A percentile compares a stretch with the other conserved stretches of the same genome.
These are phyloP conservation scores for Porphyra umbilicalis DNA, from an alignment of 31 red algal species.

Conservation along the genomic window DNA sequence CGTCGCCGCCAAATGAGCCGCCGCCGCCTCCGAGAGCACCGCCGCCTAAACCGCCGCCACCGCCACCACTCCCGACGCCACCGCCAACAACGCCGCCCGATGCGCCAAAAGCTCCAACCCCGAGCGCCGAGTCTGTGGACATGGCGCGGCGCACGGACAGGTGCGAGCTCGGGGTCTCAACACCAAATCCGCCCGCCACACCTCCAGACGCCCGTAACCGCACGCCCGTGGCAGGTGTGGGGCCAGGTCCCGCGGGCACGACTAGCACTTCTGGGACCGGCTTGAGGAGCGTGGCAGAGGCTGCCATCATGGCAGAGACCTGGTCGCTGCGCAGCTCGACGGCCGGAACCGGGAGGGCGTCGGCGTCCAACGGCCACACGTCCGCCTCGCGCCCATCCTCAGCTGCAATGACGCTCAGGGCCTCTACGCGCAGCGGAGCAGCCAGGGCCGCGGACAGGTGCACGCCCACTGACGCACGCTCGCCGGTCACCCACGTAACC, in stretches of 20 bases:
- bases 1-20: not conserved
- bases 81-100: not conserved
- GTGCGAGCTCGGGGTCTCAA: too few species aligned
- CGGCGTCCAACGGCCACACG: not conserved
- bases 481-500: not conserved
- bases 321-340: not conserved
- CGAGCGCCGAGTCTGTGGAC: too few species aligned
- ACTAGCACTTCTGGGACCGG: not conserved
- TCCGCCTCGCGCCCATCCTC: not conserved
- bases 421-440: not conserved
- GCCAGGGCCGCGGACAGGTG: not conserved
- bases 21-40: too few species aligned
- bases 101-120: too few species aligned
- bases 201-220: too few species aligned
- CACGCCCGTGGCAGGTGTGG: too few species aligned
- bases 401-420: not conserved
- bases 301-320: not conserved
- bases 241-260: not conserved
- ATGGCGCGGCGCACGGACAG: too few species aligned
- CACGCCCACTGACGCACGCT: not conserved
- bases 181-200: too few species aligned
- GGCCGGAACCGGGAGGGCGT: not conserved
- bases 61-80: not conserved
- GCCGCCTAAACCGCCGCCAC: not conserved
- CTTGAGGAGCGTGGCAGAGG: not conserved